Evolutionary conservation across 352 stramenopile species (phyloP), one percentile per base, ranked within the genome.

Genomic region (Pythium phragmiticola): DNA sequence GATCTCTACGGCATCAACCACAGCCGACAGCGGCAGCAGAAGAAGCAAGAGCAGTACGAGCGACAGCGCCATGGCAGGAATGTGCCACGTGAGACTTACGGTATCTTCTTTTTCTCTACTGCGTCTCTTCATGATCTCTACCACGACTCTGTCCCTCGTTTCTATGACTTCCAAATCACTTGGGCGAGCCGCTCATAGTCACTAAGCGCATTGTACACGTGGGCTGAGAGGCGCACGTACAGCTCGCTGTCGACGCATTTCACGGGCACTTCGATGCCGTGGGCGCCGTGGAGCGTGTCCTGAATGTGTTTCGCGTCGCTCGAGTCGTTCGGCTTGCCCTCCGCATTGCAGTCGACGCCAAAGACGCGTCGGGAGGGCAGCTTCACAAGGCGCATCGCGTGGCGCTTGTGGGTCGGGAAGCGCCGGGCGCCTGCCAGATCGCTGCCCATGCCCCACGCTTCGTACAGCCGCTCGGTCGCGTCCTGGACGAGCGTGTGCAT

Each of bases 241-340:
- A 98, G 70, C 26, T 70, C 65, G 0, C 80, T 86, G 34, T 93
- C 77, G 17, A 98, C 73, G 60, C 87, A 97, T 72, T 98, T 98
- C 37, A 98, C 80, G 11, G 95, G 95, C 45, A 96, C 91, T 81
- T 98, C 95, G 48, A 98, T 93, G 21, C 64, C 57, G 51, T 93
- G 71, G 17, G 52, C 26, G 19, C 77, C 62, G 70, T 97, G 94
- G 19, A 98, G 75, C 60, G 74, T 80, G 65, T 98, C 93, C 75
- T 98, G 93, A 17, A 98, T 77, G n/a, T 75, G 71, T 51, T 98
- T 97, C 49, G 90, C 91, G 69, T 98, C 83, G 2, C 75, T 78
- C 0, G 90, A 97, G 11, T 80, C 92, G 52, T 86, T 80, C 4
- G 43, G 19, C 4, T 2, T 41, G 28, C 9, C 26, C 33, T 11